Conservation (phyloP, 345 rosid genomes). For the Populus euphratica region DNA sequence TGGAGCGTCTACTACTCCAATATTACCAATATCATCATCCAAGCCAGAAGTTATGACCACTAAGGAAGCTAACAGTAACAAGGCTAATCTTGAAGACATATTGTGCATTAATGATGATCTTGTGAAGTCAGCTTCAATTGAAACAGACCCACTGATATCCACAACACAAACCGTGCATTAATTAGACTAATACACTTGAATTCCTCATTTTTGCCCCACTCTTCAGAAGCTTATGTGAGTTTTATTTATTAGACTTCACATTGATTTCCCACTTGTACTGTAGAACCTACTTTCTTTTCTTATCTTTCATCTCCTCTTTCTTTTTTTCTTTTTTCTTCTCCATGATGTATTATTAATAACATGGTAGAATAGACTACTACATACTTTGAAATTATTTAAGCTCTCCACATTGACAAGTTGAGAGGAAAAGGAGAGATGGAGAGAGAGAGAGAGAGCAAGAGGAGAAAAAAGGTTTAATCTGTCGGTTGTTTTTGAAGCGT, state of each 20-base stretch:
- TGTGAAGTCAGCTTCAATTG: slow-evolving; percentile 41
- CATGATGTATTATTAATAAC: slow-evolving; percentile 18
- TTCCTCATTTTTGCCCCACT: slow-evolving; percentile 26
- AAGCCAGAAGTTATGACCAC: slow-evolving; percentile 8
- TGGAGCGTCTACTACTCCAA: slow-evolving; percentile 1
- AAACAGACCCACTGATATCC: slow-evolving; percentile 47
- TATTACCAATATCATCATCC: slow-evolving; percentile 27
- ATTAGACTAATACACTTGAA: slow-evolving; percentile 3
- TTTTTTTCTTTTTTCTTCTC: not conserved
- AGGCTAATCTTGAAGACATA: slow-evolving; percentile 33
- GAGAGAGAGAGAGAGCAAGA: not conserved
- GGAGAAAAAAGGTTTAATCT: slow-evolving; percentile 26
- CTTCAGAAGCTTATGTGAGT: slow-evolving; percentile 22
- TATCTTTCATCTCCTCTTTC: not conserved
- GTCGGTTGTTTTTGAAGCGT: slow-evolving; percentile 42
- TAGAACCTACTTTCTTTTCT: not conserved
- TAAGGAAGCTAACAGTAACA: slow-evolving; percentile 11
- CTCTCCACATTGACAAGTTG: slow-evolving; percentile 4
- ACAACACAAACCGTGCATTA: slow-evolving; percentile 19
- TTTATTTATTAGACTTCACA: slow-evolving; percentile 2
- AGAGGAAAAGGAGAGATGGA: slow-evolving; percentile 2
- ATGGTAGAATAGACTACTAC: slow-evolving; percentile 17
- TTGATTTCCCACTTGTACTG: slow-evolving; percentile 10
- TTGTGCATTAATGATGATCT: slow-evolving; percentile 33
- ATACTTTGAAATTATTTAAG: slow-evolving; percentile 8